Evolutionary conservation across 345 rosid species (phyloP).

Genomic region (Dipteronia dyeriana): DNA sequence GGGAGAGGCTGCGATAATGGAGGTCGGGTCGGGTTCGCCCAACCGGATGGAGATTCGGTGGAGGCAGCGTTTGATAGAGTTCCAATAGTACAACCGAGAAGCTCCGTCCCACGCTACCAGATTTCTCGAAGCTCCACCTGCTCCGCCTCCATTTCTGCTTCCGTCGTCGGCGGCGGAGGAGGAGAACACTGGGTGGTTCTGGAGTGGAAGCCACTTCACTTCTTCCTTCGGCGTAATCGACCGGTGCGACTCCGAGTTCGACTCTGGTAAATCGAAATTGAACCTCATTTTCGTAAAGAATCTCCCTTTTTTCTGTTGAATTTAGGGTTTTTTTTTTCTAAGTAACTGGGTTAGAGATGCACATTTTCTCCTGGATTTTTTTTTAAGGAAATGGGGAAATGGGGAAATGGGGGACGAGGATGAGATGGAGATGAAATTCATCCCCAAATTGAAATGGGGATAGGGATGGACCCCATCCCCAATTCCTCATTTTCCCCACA

Average conservation of each 20-base stretch:
- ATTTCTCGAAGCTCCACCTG: slow-evolving; percentile 43
- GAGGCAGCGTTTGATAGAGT: slow-evolving; percentile 49
- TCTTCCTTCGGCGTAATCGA: slow-evolving; percentile 57
- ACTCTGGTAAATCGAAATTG: slow-evolving; percentile 48
- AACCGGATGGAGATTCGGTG: slow-evolving; percentile 78
- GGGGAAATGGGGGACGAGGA: too few species aligned
- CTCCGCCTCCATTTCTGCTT: slow-evolving; percentile 14
- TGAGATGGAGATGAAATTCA: too few species aligned
- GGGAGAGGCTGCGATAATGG: slow-evolving; percentile 73
- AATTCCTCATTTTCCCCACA: too few species aligned
- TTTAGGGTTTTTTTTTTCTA: not conserved
- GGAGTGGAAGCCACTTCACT: slow-evolving; percentile 74
- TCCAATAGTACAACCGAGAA: slow-evolving; percentile 82
- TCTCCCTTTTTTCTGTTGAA: not conserved
- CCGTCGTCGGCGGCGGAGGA: slow-evolving; percentile 35
- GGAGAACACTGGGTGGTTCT: slow-evolving; percentile 68
- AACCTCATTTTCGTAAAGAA: slow-evolving; percentile 46
- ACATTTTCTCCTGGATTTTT: too few species aligned
- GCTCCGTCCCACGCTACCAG: slow-evolving; percentile 89
- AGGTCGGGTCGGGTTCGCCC: slow-evolving; percentile 84
- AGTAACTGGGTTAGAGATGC: too few species aligned
- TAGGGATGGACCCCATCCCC: too few species aligned
- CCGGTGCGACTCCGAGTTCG: slow-evolving; percentile 29
- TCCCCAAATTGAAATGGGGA: too few species aligned
- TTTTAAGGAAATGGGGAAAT: too few species aligned